Evolutionary conservation across 164 flowering plant genomes (phyloP), one percentile per base, ranked within the genome.

Genomic region (Malania oleifera): DNA sequence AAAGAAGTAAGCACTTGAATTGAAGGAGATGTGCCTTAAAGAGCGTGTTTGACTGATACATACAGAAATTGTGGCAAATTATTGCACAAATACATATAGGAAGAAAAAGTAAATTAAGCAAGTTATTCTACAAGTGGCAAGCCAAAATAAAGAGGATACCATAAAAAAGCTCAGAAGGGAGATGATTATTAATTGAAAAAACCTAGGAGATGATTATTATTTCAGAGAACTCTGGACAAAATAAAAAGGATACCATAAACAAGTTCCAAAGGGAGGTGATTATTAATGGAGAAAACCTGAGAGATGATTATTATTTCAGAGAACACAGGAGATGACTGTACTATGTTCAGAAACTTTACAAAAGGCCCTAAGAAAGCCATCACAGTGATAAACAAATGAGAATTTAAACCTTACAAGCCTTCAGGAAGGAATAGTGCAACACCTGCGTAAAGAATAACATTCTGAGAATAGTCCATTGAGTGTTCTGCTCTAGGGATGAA

Each of bases 391-490:
- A 38, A 38, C 7, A 38, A 7, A 12, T 43, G 49, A 52, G 35
- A 52, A 45, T 22, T 27, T 11, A 61, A 54, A 65, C 13, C 72
- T 75, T 81, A 95, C 99, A 97, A 95, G 67, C 99, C 99, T 82
- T 95, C 96, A 55, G 99, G 97, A 64, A 93, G 85, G 75, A 88
- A 90, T 63, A 95, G 87, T 59, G 91, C 97, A 74, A 91, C 96
- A 20, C 99, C 97, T 27, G 86, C 91, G 58, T 75, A 73, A 61
- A 95, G 95, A 63, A 72, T 66, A 65, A 88, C 86, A 70, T 77
- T 84, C 70, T 85, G 93, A 18, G 96, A 87, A 66, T 56, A 70
- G 29, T 77, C 71, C 69, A 50, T 61, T 29, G 75, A 75, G 50
- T n/a, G 59, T 63, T 78, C 64, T 46, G 97, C 95, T 69, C 93